Base-by-base conservation (phyloP, 2,329 filamentous ascomycete genomes). In the Penicillium oxalicum region DNA sequence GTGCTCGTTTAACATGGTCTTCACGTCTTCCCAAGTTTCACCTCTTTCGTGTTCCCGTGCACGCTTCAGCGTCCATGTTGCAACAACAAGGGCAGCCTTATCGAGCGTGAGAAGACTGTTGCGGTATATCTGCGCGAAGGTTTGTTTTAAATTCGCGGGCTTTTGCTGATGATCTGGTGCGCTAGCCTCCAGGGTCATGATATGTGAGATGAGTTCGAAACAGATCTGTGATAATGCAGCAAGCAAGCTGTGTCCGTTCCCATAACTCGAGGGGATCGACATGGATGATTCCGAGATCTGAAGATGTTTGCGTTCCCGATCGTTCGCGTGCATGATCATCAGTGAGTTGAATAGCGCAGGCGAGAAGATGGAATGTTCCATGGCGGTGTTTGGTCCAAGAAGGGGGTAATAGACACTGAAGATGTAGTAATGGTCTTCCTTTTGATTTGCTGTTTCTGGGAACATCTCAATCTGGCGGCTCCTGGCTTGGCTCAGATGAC, bases 381-480 rank as follows among this genome's bases (percentile, higher is more conserved):
- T 62, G 2, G 59, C 52, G 5, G 56, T 58, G 11, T 65, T 49
- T 0, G 61, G 62, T 5, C 57, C 62, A 9, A 69, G 57, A 9
- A 71, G 61, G n/a, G 71, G 72, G 53, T 74, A 72, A 43, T 63
- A 68, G n/a, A 71, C 54, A 47, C 70, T 73, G 55, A 74, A 73
- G 12, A 74, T 67, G 48, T 72, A 74, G 50, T 71, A 74, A 42
- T 67, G 67, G 34, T 71, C 62, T 28, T 69, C 64, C 3, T 41
- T 45, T 6, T 59, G 55, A 9, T 59, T 62, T n/a, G 56, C 55
- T 13, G 61, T 46, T 26, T 65, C 57, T 8, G 68, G 66, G 47
- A 65, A 69, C 50, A 64, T 54, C 49, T 67, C 61, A 28, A 61
- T 50, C 35, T 69, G 65, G 29, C 65, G 60, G 26, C 55, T 56